phyloP scores from a whole-genome alignment of 768 basidiomycete species.

The Strobilomyces dryophilus region DNA sequence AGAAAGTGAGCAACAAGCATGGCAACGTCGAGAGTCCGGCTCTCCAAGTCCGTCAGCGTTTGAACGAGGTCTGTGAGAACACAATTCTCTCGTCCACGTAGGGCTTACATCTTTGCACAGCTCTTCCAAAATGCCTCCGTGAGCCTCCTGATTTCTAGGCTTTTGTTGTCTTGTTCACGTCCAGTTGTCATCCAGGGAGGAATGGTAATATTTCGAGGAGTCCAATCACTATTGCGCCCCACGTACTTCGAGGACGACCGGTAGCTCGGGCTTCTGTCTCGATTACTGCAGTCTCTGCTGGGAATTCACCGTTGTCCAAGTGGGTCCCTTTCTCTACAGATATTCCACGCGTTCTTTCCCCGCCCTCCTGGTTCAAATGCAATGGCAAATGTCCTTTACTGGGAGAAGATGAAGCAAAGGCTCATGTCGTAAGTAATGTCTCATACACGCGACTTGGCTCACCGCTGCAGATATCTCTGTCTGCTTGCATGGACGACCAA shows the following conservation, averaged over 20 bases:
- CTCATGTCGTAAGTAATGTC: conserved; percentile 24
- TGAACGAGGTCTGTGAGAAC: conserved; percentile 12
- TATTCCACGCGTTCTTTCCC: conserved; percentile 19
- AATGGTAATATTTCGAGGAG: background rate
- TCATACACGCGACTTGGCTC: background rate
- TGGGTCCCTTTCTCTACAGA: conserved; percentile 10
- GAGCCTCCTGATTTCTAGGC: background rate
- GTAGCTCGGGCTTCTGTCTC: conserved; percentile 6
- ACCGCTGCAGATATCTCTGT: conserved; percentile 22
- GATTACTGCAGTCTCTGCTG: conserved; percentile 16
- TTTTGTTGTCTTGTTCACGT: background rate
- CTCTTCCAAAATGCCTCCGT: conserved; percentile 8
- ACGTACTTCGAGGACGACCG: conserved; percentile 12
- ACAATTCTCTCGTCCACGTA: background rate
- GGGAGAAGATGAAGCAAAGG: conserved; percentile 2
- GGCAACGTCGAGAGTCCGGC: background rate
- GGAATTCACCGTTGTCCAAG: conserved; percentile 9
- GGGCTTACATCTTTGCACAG: conserved; percentile 2
- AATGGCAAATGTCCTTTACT: conserved; percentile 15
- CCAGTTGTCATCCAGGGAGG: conserved; percentile 2
- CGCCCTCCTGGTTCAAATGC: conserved; percentile 13
- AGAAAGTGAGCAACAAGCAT: background rate
- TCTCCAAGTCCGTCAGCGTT: background rate
- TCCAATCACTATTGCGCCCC: background rate
- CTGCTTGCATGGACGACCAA: conserved; percentile 28